Base-by-base conservation (phyloP, 1,139 yeast genomes). In the Entelexis sorbosivorans region DNA sequence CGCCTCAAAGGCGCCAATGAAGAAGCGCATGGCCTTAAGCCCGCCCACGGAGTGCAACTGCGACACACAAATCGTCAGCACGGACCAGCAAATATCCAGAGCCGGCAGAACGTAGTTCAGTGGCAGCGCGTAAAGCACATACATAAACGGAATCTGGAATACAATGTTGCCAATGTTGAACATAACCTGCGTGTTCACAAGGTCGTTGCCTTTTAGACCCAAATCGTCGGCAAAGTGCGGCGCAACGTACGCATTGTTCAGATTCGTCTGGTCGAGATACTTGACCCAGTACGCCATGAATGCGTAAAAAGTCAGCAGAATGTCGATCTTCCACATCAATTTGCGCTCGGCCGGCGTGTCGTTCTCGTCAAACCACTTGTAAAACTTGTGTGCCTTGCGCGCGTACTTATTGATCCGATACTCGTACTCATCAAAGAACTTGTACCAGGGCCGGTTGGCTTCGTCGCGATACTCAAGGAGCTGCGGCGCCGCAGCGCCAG, bases 271-370 rank as follows among this genome's bases (percentile, higher is more conserved):
- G 63, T 82, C 89, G 49, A 82, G 68, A 52, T 79, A 79, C 61
- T 82, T 82, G 48, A 79, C 81, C 83, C 86, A 82, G 64, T 80
- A 81, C 20, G 81, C 77, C 67, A 79, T 67, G 59, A 81, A 70
- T 33, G 82, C 73, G 63, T 78, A 82, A 39, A 78, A 66, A 4
- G 82, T 75, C 56, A 82, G 69, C 43, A 80, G 61, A 13, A 81
- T 52, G 61, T 83, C 93, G 48, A 82, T 65, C 62, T 83, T 83
- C 63, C 75, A 64, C 47, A 83, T 69, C 48, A 82, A 68, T 45
- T 62, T 66, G 59, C 75, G 64, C 68, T 77, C 78, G 14, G 73
- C 80, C 2, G 74, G 71, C 2, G 85, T 48, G 31, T 75, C 79
- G 53, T 68, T 71, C 32, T 75, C 77, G 57, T 77, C 77, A 61